These are phyloP conservation scores for Mortierella sp. DNA, from an alignment of 371 early-diverging fungal genomes.

Conservation along the genomic window DNA sequence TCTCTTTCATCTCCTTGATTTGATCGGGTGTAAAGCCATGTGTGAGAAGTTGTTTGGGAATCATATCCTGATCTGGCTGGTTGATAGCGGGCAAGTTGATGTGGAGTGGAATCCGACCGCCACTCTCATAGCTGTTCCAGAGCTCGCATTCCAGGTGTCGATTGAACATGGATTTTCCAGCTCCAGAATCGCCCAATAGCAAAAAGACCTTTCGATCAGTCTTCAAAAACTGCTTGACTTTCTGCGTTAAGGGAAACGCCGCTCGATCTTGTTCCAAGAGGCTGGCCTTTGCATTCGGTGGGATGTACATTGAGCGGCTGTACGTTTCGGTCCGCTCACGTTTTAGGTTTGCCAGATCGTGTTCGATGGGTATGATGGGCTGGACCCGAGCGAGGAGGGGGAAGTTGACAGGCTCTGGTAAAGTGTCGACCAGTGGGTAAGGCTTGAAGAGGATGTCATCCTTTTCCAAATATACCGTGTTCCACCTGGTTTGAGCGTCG, in stretches of 20 bases:
- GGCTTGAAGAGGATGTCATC: neutral
- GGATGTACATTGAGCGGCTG: neutral
- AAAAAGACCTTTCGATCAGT: conserved; percentile 11
- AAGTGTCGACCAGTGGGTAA: neutral
- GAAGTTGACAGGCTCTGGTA: neutral
- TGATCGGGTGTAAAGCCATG: neutral
- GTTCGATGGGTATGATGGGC: neutral
- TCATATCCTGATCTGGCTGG: conserved; percentile 14
- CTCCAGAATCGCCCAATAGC: conserved; percentile 29
- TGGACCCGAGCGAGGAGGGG: conserved; percentile 1
- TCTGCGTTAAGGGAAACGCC: neutral
- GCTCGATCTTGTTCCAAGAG: neutral
- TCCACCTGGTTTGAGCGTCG: neutral
- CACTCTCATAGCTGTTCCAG: conserved; percentile 6
- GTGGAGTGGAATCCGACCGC: conserved; percentile 18
- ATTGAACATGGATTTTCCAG: conserved; percentile 37
- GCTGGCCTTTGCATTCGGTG: conserved; percentile 2
- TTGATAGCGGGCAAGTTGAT: conserved; percentile 21
- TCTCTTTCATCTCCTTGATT: conserved; percentile 13
- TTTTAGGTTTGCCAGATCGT: neutral
- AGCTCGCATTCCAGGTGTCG: conserved; percentile 12
- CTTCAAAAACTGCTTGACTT: conserved; percentile 5
- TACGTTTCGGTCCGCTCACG: neutral
- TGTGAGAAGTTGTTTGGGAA: conserved; percentile 4
- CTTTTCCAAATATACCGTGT: neutral